phyloP scores from a whole-genome alignment of 2,329 filamentous ascomycete species.

The Ilyonectria mors-panacis region DNA sequence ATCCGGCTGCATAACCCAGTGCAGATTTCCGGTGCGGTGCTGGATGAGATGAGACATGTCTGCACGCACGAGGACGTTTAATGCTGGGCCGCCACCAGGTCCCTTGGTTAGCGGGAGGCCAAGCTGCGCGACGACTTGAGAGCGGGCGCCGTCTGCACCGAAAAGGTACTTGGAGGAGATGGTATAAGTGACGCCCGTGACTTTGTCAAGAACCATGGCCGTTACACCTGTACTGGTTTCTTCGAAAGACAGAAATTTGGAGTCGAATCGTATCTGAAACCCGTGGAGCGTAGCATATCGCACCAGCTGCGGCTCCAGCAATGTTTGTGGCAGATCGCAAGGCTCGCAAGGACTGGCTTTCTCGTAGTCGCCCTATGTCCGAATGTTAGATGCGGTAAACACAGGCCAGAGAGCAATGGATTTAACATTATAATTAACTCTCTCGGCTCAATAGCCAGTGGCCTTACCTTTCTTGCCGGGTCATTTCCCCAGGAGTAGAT shows the following conservation, averaged over 20 bases:
- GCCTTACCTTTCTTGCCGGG: constrained; percentile 57
- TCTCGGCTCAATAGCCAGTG: no score
- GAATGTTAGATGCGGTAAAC: no score
- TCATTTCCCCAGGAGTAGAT: constrained; percentile 67
- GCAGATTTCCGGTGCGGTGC: constrained; percentile 69
- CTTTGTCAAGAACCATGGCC: constrained; percentile 53
- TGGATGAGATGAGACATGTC: constrained; percentile 66
- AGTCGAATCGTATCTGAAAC: constrained; percentile 56
- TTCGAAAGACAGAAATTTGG: constrained; percentile 51
- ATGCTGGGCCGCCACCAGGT: constrained; percentile 56
- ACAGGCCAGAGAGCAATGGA: no score
- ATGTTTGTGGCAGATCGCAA: constrained; percentile 8
- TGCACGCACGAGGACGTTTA: constrained; percentile 60
- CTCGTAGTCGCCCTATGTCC: constrained; percentile 11
- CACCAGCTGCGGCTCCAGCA: constrained; percentile 33
- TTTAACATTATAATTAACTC: no score
- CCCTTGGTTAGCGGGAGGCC: constrained; percentile 59
- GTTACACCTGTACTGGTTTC: constrained; percentile 45
- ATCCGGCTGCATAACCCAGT: constrained; percentile 72
- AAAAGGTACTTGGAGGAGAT: constrained; percentile 69
- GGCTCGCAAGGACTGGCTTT: constrained; percentile 14
- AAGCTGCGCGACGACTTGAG: constrained; percentile 56
- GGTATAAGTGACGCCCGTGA: constrained; percentile 55
- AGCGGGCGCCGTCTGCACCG: constrained; percentile 65
- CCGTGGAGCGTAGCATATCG: constrained; percentile 54